These are phyloP conservation scores for Saccharomyces hybrid DNA, from an alignment of 1,139 yeast genomes.

Conservation along the genomic window DNA sequence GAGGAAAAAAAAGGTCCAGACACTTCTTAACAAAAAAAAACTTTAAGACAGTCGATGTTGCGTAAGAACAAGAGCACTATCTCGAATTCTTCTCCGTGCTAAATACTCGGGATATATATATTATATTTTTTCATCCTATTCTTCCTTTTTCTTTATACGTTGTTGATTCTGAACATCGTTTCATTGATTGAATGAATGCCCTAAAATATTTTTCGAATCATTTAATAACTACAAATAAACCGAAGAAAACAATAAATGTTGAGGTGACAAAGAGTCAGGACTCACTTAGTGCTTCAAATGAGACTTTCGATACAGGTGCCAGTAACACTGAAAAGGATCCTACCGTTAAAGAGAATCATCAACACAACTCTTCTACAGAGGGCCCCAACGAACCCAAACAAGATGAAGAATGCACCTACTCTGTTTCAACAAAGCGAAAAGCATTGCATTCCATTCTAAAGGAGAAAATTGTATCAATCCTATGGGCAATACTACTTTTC, in stretches of 20 bases:
- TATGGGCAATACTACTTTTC: conserved; percentile 30
- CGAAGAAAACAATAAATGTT: conserved; percentile 3
- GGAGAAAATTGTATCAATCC: neutral
- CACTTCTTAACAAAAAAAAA: neutral
- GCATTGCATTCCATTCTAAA: neutral
- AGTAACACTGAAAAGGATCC: neutral
- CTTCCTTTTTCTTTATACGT: neutral
- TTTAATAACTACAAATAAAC: conserved; percentile 8
- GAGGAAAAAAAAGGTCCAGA: neutral
- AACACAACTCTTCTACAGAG: neutral
- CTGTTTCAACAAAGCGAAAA: neutral
- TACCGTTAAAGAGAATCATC: neutral
- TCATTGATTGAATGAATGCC: conserved; percentile 18
- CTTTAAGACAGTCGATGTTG: neutral
- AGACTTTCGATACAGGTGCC: neutral
- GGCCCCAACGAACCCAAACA: neutral
- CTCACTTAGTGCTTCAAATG: neutral
- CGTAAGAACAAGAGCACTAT: neutral
- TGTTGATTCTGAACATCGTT: neutral
- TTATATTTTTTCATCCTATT: neutral
- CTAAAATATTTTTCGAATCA: conserved; percentile 18
- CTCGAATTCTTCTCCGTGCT: neutral
- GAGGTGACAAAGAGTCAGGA: neutral
- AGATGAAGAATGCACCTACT: neutral
- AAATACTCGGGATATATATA: neutral